Percentiles rank a stretch among this genome's conserved stretches.
Evolutionary conservation across 257 asterid genomes (phyloP).

Genomic region (Nicotiana knightiana): DNA sequence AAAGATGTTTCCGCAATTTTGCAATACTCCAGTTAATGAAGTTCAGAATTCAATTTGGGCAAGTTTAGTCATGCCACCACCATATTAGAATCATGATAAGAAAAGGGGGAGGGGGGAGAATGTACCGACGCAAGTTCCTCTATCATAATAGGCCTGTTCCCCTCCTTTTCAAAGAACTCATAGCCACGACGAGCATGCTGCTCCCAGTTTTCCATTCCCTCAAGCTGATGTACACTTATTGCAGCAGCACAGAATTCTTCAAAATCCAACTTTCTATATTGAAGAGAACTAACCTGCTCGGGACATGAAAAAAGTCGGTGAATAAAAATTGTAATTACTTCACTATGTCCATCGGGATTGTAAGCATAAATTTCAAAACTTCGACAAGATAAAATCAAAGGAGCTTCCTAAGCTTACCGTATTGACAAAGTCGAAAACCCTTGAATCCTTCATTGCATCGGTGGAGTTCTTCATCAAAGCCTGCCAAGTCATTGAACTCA

Average conservation of each 20-base stretch:
- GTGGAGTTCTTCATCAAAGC: slow-evolving; percentile 63
- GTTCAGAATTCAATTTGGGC: not conserved
- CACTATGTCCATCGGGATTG: not conserved
- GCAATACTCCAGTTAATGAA: not conserved
- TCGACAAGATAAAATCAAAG: not conserved
- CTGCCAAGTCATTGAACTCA: slow-evolving; percentile 27
- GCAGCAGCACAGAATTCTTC: slow-evolving; percentile 94
- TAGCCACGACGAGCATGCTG: slow-evolving; percentile 87
- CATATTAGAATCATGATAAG: not conserved
- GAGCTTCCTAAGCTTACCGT: slow-evolving; percentile 42
- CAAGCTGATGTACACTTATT: slow-evolving; percentile 80
- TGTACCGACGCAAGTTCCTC: slow-evolving; percentile 95
- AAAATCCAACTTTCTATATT: slow-evolving; percentile 73
- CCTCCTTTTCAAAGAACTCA: slow-evolving; percentile 88
- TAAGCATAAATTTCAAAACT: not conserved
- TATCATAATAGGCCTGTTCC: slow-evolving; percentile 87
- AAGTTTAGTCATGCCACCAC: not conserved
- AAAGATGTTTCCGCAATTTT: not conserved
- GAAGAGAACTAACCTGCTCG: slow-evolving; percentile 79
- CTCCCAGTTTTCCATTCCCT: slow-evolving; percentile 86
- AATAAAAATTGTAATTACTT: not conserved
- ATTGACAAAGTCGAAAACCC: slow-evolving; percentile 71
- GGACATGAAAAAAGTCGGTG: not conserved
- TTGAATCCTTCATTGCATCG: slow-evolving; percentile 90
- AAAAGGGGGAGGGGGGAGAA: slow-evolving; percentile 10